Evolutionary conservation across 352 stramenopile genomes (phyloP), one percentile per base, ranked within the genome.

Genomic region (Phytophthora hybrid): DNA sequence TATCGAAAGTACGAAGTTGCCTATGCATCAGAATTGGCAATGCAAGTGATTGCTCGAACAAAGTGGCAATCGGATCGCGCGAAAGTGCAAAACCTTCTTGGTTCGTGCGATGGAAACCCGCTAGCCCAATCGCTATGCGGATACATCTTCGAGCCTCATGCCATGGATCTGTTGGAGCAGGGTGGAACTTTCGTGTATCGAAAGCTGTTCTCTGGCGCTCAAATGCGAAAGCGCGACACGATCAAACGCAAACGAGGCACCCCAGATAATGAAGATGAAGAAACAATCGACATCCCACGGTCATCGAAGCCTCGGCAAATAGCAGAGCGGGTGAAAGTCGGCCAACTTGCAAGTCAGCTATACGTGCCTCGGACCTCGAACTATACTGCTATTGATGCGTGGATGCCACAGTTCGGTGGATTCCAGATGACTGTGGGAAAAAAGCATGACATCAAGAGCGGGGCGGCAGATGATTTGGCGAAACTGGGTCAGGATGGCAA

Each of bases 111-210:
- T 61, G 65, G 39, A 60, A 72, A 79, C 62, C 69, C 71, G 31
- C 75, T 84, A 26, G 62, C 56, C 0, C 63, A 72, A 74, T 62
- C 71, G 59, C 44, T 84, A 39, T 84, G 78, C 26, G 59, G 63
- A 19, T 82, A 84, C 52, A 71, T 82, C 47, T 83, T 83, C 53
- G 71, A 81, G 69, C 69, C 73, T 13, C 29, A 85, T 72, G 44
- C 39, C 0, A 72, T 85, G 74, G 46, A 71, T 64, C 51, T 81
- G 72, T 71, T 85, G 60, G 55, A 83, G 11, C 8, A 34, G 47
- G 73, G 79, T 47, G 76, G 76, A 14, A 21, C 7, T 62, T 83
- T 78, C 34, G 52, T 47, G 14, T 80, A 19, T 23, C 69, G 74
- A 39, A 60, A 75, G 23, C 64, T 80, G 54, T 23, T 73, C 1